Percentiles rank a stretch among this genome's conserved stretches.
Conservation (phyloP, 2,329 filamentous ascomycete genomes). For the Verticillium nubilum region DNA sequence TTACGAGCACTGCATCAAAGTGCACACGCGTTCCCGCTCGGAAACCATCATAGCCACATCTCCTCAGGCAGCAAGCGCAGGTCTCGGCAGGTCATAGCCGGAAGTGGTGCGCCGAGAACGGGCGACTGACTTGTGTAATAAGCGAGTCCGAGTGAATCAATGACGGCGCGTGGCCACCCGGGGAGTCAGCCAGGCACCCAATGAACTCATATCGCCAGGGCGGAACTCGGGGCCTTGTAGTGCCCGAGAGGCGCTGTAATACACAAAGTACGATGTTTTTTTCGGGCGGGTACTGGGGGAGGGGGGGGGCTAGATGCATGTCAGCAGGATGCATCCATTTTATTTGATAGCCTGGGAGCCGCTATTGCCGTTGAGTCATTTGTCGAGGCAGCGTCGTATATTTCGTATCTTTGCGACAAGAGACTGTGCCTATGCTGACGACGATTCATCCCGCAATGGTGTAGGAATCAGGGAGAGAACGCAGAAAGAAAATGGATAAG, state of each 20-base stretch:
- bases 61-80: background rate
- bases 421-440: background rate
- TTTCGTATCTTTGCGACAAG: background rate
- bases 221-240: background rate
- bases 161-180: background rate
- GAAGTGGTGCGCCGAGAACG: background rate
- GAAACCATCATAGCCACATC: background rate
- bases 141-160: background rate
- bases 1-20: background rate
- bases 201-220: background rate
- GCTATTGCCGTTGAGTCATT: background rate
- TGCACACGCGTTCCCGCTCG: background rate
- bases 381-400: background rate
- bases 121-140: background rate
- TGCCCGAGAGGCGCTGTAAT: background rate
- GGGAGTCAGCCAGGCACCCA: background rate
- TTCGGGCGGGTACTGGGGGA: background rate
- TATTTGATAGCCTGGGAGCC: background rate
- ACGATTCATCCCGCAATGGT: too few relatives aligned
- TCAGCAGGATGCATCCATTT: background rate
- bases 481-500: too few relatives aligned
- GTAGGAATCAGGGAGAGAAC: too few relatives aligned
- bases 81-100: background rate
- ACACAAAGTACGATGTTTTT: background rate
- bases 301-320: background rate